Evolutionary conservation across 768 basidiomycete genomes (phyloP).

Genomic region (Boletellus emodensis): DNA sequence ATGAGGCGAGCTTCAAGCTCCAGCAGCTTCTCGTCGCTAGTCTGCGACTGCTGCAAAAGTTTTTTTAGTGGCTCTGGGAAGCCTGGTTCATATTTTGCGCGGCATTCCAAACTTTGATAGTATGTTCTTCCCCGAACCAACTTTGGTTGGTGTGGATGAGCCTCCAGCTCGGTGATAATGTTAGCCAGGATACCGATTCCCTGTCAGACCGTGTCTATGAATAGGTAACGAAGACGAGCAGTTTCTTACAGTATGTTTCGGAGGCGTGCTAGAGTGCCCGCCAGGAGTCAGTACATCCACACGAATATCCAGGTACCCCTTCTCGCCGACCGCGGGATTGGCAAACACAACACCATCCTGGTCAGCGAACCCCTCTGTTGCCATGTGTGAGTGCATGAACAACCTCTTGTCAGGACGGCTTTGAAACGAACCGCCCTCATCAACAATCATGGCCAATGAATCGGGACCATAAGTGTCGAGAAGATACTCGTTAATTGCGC

Average conservation of each 20-base stretch:
- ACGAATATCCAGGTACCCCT: constrained; percentile 41
- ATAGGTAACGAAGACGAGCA: neutral
- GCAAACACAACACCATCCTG: constrained; percentile 31
- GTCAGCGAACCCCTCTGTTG: constrained; percentile 28
- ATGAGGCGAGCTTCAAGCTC: constrained; percentile 15
- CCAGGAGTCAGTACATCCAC: constrained; percentile 45
- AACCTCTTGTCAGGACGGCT: neutral
- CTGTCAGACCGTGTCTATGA: constrained; percentile 10
- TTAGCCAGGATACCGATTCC: constrained; percentile 51
- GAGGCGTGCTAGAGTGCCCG: constrained; percentile 54
- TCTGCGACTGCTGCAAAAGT: constrained; percentile 22
- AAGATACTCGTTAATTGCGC: constrained; percentile 37
- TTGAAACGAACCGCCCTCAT: constrained; percentile 47
- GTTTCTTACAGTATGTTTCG: constrained; percentile 44
- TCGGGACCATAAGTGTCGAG: constrained; percentile 44
- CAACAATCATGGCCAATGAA: constrained; percentile 51
- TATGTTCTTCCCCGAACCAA: constrained; percentile 26
- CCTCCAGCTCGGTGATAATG: constrained; percentile 46
- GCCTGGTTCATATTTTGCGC: constrained; percentile 37
- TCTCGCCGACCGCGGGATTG: constrained; percentile 34
- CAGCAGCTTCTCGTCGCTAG: constrained; percentile 17
- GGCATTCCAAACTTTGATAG: constrained; percentile 38
- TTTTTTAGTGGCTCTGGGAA: constrained; percentile 24
- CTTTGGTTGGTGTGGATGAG: constrained; percentile 36
- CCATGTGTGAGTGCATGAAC: neutral